Conservation (phyloP, 202 grass and related monocot species). For the Carex arenaria region DNA sequence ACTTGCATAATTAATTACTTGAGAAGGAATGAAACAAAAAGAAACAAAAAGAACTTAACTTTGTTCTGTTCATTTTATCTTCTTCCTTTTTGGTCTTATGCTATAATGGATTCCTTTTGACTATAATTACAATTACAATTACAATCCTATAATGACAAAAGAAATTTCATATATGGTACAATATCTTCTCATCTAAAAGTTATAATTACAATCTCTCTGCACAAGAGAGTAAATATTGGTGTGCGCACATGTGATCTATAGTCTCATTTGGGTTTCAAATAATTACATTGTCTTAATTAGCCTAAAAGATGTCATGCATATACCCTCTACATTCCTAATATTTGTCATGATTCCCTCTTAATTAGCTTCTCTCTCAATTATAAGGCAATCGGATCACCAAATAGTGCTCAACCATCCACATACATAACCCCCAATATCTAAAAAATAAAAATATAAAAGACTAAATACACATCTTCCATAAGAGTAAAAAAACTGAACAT, state of each 20-base stretch:
- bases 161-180: not conserved
- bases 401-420: slow-evolving; percentile 1
- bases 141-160: not conserved
- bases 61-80: not conserved
- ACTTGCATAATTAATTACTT: not conserved
- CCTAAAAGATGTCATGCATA: not conserved
- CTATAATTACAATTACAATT: not conserved
- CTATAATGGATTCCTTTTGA: not conserved
- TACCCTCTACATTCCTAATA: not conserved
- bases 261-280: not conserved
- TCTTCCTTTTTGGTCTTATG: too few relatives aligned
- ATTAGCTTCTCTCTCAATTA: not conserved
- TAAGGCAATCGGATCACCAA: not conserved
- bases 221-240: not conserved
- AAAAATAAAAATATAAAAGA: not conserved
- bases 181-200: not conserved
- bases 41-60: not conserved
- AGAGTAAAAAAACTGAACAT: not conserved
- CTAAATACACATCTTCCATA: not conserved
- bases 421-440: not conserved
- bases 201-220: not conserved
- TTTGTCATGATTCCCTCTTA: not conserved
- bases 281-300: not conserved
- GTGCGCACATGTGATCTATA: not conserved
- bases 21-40: not conserved